Conservation (phyloP, 148 eudicot species). For the Vaccinium corymbosum region DNA sequence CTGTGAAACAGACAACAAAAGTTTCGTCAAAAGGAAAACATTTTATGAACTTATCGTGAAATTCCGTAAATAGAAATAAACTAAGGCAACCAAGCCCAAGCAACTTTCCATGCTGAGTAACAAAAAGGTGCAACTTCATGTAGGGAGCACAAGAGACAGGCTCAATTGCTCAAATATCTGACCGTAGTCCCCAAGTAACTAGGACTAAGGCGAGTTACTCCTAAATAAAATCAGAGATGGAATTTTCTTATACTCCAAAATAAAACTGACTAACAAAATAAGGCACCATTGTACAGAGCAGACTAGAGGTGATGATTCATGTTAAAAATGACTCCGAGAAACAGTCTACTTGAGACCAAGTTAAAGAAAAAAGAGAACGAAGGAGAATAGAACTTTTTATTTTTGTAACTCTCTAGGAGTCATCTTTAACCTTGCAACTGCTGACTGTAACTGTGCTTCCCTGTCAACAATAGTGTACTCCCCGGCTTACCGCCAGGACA, state of each 20-base stretch:
- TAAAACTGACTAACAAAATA: neutral
- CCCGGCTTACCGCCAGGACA: too few relatives aligned
- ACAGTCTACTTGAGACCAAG: neutral
- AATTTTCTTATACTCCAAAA: neutral
- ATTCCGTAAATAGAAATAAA: neutral
- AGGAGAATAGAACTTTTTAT: too few relatives aligned
- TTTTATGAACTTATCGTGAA: neutral
- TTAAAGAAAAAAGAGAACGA: neutral
- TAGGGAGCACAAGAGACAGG: too few relatives aligned
- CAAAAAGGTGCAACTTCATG: too few relatives aligned
- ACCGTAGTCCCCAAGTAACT: neutral
- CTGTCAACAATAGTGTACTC: too few relatives aligned
- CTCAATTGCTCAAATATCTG: neutral
- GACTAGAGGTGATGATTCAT: neutral
- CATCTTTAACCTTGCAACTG: too few relatives aligned
- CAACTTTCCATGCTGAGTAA: neutral
- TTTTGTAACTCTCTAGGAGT: too few relatives aligned
- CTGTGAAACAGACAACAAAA: constrained; percentile 27
- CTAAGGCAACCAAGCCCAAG: neutral
- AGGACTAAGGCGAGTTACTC: neutral
- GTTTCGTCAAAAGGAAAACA: neutral
- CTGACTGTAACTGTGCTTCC: too few relatives aligned
- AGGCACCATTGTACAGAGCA: neutral
- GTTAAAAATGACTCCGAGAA: neutral
- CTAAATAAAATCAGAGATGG: neutral